Conservation (phyloP, 805 yeast genomes). For the Wickerhamiella hasegawae region DNA sequence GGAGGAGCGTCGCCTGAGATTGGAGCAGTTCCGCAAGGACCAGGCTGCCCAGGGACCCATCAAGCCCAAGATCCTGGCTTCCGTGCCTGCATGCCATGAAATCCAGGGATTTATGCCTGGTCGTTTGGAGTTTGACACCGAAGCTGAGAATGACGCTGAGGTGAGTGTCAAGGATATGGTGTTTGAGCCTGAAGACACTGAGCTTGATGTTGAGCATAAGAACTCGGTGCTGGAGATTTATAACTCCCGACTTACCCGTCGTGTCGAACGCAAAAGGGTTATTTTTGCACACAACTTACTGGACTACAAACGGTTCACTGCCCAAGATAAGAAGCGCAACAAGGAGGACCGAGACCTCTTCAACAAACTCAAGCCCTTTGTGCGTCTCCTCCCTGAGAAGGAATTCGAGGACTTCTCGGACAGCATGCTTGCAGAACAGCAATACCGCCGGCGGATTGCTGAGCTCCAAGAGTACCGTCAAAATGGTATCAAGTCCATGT, state of each 20-base stretch:
- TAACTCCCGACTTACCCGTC: slow-evolving; percentile 70
- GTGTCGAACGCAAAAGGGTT: slow-evolving; percentile 84
- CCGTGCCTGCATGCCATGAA: slow-evolving; percentile 93
- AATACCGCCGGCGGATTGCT: slow-evolving; percentile 63
- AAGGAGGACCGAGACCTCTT: slow-evolving; percentile 81
- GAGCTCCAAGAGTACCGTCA: slow-evolving; percentile 89
- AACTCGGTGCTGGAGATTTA: slow-evolving; percentile 77
- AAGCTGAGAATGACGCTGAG: slow-evolving; percentile 95
- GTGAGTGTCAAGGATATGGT: slow-evolving; percentile 85
- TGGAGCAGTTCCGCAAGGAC: slow-evolving; percentile 46
- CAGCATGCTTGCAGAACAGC: slow-evolving; percentile 63
- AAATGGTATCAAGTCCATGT: slow-evolving; percentile 73
- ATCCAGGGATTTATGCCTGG: slow-evolving; percentile 99
- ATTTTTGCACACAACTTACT: slow-evolving; percentile 60
- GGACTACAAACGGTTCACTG: slow-evolving; percentile 71
- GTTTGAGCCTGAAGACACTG: slow-evolving; percentile 84
- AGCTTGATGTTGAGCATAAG: slow-evolving; percentile 79
- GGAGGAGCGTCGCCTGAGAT: slow-evolving; percentile 45
- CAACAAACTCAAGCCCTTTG: slow-evolving; percentile 62
- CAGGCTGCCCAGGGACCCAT: slow-evolving; percentile 72
- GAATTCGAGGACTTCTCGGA: slow-evolving; percentile 66
- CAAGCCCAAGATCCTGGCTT: slow-evolving; percentile 74
- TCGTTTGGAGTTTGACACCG: slow-evolving; percentile 88
- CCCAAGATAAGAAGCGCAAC: slow-evolving; percentile 67
- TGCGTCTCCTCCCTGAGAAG: slow-evolving; percentile 59